Percentiles rank a stretch among this genome's conserved stretches.
phyloP scores from a whole-genome alignment of 192 early-diverging fungal species.

The Chytriomyces confervae region DNA sequence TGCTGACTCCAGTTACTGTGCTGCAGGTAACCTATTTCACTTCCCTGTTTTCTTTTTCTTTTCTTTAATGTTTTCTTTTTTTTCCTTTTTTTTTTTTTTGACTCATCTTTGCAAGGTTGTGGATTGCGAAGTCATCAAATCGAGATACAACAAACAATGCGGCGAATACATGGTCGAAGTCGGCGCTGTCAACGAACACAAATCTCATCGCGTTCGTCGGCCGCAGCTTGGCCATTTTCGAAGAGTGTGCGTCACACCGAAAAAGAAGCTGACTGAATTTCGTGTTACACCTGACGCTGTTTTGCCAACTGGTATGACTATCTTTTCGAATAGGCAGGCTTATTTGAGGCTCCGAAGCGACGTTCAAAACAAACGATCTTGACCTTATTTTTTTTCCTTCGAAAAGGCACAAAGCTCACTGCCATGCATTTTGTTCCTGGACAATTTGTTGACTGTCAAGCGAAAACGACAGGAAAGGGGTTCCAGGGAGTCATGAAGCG shows the following conservation, averaged over 20 bases:
- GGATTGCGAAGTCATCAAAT: slow-evolving; percentile 52
- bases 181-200: slow-evolving; percentile 46
- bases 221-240: slow-evolving; percentile 79
- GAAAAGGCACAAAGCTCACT: slow-evolving; percentile 55
- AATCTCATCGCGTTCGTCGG: slow-evolving; percentile 63
- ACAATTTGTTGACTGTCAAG: slow-evolving; percentile 91
- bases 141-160: slow-evolving; percentile 43
- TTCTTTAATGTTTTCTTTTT: neutral
- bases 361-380: too few species aligned
- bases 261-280: slow-evolving; percentile 83
- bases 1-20: slow-evolving; percentile 87
- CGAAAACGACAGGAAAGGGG: slow-evolving; percentile 89
- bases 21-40: slow-evolving; percentile 62
- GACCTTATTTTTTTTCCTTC: neutral
- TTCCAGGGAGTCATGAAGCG: slow-evolving; percentile 98
- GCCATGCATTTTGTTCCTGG: slow-evolving; percentile 95
- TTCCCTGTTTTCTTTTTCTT: too few species aligned
- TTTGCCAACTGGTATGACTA: slow-evolving; percentile 68
- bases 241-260: slow-evolving; percentile 72
- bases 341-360: neutral
- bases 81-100: neutral
- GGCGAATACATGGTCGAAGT: slow-evolving; percentile 54
- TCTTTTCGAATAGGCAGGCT: neutral
- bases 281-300: slow-evolving; percentile 83
- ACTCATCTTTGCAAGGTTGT: slow-evolving; percentile 34